Evolutionary conservation across 768 basidiomycete species (phyloP), one percentile per base, ranked within the genome.

Genomic region (Pulveroboletus sp.): DNA sequence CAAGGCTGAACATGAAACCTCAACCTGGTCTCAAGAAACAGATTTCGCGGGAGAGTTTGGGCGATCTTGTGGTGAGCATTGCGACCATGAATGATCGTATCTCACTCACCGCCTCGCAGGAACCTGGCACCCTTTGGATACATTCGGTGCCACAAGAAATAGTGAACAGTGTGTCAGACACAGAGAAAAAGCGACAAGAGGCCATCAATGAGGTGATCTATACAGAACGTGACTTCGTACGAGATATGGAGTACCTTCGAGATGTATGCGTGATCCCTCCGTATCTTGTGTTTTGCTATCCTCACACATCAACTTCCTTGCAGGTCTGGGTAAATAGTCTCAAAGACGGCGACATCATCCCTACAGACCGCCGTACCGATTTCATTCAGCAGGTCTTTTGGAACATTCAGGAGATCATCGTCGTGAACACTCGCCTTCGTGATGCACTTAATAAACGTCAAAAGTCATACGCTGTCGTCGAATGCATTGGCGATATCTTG

Each of bases 371-470:
- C 42, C 81, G 90, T 17, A 83, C 83, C 18, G 87, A 90, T 60
- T 96, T 99, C 68, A 74, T 97, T 30, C 78, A 83, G 26, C 94
- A 96, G 63, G 93, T 98, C 39, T 98, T 99, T 71, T 98, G 96
- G 96, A 99, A 99, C 65, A 77, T 97, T 18, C 81, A 86, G 57
- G 93, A 96, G 56, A 93, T 99, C 58, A 86, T 97, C 48, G 79
- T 81, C 0, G 93, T 97, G 57, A 97, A 95, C 67, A 89, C 80
- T 1, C 79, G 86, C 15, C 77, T 99, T n/a, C 84, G 93, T 4
- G 96, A 99, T 63, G 86, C 90, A 6, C 77, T 99, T 45, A 94
- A 84, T 57, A 96, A 94, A 70, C 82, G 96, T 8, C 96, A 98
- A 69, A 97, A 98, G 65, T 83, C 86, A 24, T 92, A 89, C 57